Evolutionary conservation across 78 protist species (phyloP).

Genomic region (Fonticula alba): DNA sequence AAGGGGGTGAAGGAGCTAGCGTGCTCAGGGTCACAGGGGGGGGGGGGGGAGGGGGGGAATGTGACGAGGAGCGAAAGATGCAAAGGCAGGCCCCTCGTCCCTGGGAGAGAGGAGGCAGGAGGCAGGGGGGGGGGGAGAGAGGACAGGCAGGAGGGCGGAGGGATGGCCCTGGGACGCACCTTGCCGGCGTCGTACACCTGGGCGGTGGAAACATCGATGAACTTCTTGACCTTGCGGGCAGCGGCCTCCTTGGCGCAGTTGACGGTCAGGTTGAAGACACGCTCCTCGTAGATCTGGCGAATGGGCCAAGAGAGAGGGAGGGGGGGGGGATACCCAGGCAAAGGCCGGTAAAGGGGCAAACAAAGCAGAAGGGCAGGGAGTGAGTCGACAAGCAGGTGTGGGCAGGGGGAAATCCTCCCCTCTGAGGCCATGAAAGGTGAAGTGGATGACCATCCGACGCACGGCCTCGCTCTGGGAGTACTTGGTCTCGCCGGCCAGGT

Average conservation of each 20-base stretch:
- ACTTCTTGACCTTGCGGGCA: constrained; percentile 29
- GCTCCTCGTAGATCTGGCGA: constrained; percentile 44
- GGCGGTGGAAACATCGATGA: constrained; percentile 76
- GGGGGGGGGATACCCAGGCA: not conserved
- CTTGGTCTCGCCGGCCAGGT: constrained; percentile 74
- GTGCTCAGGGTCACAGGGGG: no score
- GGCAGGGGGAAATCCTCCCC: no score
- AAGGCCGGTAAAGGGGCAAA: not conserved
- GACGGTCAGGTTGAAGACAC: constrained; percentile 23
- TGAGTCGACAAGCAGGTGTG: not conserved
- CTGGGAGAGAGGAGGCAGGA: no score
- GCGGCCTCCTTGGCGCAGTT: constrained; percentile 45
- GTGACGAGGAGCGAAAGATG: no score
- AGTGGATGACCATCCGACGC: no score
- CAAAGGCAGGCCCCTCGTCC: no score
- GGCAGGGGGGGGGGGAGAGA: no score
- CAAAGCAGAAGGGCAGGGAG: not conserved
- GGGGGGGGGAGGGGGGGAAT: no score
- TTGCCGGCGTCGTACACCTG: constrained; percentile 58
- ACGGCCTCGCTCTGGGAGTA: constrained; percentile 50
- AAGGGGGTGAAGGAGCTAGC: no score
- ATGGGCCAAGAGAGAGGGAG: not conserved
- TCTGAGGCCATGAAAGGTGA: no score
- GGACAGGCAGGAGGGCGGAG: no score
- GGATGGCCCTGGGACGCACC: constrained; percentile 3